Evolutionary conservation across 345 rosid genomes (phyloP), one percentile per base, ranked within the genome.

Genomic region (Eucalyptus shirleyi): DNA sequence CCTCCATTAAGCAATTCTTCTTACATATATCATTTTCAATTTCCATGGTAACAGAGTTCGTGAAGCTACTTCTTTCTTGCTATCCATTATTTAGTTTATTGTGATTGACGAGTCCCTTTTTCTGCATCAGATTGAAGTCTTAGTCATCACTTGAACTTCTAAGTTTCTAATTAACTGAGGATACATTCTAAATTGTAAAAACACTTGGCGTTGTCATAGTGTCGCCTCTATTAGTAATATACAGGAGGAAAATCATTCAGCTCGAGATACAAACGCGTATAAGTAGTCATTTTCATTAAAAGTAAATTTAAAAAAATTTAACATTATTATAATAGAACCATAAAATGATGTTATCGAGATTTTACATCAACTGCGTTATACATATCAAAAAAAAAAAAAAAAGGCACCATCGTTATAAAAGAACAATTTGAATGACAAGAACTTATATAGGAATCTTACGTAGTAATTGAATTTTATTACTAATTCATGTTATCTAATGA

Each of bases 221-320:
- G 37, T 65, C 72, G 9, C 12, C 40, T 32, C 42, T 32, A 14
- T 67, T 32, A 32, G 40, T 67, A 32, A 67, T 67, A 32, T 16
- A 67, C 3, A 4, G 42, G 32, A 60, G 8, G 32, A 28, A 12
- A 28, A 60, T 60, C 15, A 60, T 12, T 12, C 62, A 5, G 81
- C 1, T 32, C 12, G 24, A 32, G 81, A 32, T 32, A 16, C 2
- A 4, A 8, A 17, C 5, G 1, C 2, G 23, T 18, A 18, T 9
- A 9, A 32, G 19, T 18, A 32, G 21, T 47, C 50, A 47, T 47
- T 47, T 49, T 49, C 50, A 12, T 49, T 49, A 4, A 49, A 49
- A 49, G 5, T 49, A 1, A 49, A 49, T 49, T 49, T 49, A 49
- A 49, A 49, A 49, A 49, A 12, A 0, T 12, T 49, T 49, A 49